Percentiles rank a stretch among this genome's conserved stretches.
Conservation (phyloP, 169 alveolate genomes). For the Plasmodium berghei region DNA sequence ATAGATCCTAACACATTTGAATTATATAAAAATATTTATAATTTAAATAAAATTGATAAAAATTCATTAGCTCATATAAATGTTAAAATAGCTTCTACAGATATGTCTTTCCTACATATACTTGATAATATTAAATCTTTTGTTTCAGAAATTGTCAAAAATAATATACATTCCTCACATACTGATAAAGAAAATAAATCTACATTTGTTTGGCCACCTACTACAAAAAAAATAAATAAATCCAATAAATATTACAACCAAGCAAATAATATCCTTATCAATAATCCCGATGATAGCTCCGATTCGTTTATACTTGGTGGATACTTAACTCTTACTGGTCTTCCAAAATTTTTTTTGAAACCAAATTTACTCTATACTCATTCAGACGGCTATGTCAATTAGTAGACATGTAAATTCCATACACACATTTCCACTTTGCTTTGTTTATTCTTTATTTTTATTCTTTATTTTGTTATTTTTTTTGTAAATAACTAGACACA, state of each 20-base stretch:
- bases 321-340: slow-evolving; percentile 23
- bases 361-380: slow-evolving; percentile 29
- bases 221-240: slow-evolving; percentile 31
- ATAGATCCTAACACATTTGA: slow-evolving; percentile 45
- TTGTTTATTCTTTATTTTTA: too few relatives aligned
- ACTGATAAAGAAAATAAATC: slow-evolving; percentile 36
- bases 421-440: neutral
- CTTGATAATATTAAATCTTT: slow-evolving; percentile 60
- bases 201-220: slow-evolving; percentile 31
- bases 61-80: slow-evolving; percentile 48
- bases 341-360: slow-evolving; percentile 46
- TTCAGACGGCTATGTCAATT: slow-evolving; percentile 41
- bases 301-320: slow-evolving; percentile 67
- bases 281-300: neutral
- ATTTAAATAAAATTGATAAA: slow-evolving; percentile 13
- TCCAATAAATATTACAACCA: neutral
- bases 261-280: neutral
- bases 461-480: too few relatives aligned
- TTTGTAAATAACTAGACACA: too few relatives aligned
- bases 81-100: slow-evolving; percentile 43
- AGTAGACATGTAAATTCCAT: neutral
- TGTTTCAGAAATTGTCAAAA: slow-evolving; percentile 34
- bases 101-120: slow-evolving; percentile 28
- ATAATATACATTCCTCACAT: slow-evolving; percentile 52
- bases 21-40: slow-evolving; percentile 24